phyloP scores from a whole-genome alignment of 768 basidiomycete genomes.

The Lactifluus hygrophoroides region DNA sequence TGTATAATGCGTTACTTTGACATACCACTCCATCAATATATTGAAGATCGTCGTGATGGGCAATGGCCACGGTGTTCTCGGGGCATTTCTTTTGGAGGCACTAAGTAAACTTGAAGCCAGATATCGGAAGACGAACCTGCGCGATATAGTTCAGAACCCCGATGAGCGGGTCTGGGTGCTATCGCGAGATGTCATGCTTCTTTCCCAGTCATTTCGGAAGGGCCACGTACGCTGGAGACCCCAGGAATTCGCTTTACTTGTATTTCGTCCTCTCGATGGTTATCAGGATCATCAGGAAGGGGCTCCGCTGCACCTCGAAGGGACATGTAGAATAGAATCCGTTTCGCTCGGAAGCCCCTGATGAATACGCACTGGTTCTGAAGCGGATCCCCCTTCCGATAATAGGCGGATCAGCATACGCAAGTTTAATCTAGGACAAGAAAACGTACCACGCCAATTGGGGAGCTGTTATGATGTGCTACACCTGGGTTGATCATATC shows the following conservation, averaged over 20 bases:
- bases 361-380: slow-evolving; percentile 10
- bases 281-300: not conserved
- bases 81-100: not conserved
- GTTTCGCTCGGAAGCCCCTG: slow-evolving; percentile 9
- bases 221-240: not conserved
- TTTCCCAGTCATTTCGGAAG: not conserved
- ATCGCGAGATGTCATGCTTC: not conserved
- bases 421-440: not conserved
- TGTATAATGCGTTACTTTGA: too few relatives aligned
- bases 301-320: not conserved
- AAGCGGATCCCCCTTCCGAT: too few relatives aligned
- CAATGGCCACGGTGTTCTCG: not conserved
- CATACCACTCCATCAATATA: slow-evolving; percentile 1
- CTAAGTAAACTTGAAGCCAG: not conserved
- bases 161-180: slow-evolving; percentile 7
- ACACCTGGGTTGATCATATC: not conserved
- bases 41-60: slow-evolving; percentile 9
- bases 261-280: not conserved
- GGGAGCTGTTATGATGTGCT: not conserved
- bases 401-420: not conserved
- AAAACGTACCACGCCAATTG: not conserved
- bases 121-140: not conserved
- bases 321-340: not conserved
- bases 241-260: not conserved
- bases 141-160: slow-evolving; percentile 4